A percentile compares a stretch with the other conserved stretches of the same genome.
phyloP scores from a whole-genome alignment of 176 grass and related monocot species.

The Oryza officinalis region DNA sequence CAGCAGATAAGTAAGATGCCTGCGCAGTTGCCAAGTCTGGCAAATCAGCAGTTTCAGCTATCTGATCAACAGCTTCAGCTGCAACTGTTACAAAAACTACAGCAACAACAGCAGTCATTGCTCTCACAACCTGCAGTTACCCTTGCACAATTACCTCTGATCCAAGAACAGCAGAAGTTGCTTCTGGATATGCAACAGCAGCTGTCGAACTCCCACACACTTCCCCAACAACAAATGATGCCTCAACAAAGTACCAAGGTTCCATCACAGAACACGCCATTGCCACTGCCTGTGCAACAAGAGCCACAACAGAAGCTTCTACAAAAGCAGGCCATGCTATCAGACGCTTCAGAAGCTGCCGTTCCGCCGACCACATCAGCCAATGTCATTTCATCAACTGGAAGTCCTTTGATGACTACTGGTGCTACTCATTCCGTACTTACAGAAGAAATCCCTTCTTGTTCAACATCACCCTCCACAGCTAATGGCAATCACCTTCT shows the following conservation, averaged over 20 bases:
- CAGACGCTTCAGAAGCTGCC: constrained; percentile 42
- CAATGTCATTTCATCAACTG: constrained; percentile 40
- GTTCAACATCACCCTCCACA: constrained; percentile 80
- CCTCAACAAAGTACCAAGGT: constrained; percentile 54
- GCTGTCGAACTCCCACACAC: constrained; percentile 58
- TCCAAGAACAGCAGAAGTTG: constrained; percentile 88
- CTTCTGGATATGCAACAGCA: constrained; percentile 83
- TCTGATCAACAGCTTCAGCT: constrained; percentile 62
- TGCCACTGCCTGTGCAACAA: constrained; percentile 44
- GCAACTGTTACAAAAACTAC: constrained; percentile 57
- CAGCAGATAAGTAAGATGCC: constrained; percentile 66
- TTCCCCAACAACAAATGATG: constrained; percentile 70
- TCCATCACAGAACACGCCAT: constrained; percentile 37
- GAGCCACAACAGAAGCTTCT: constrained; percentile 57
- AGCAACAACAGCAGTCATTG: constrained; percentile 76
- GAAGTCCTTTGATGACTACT: constrained; percentile 49
- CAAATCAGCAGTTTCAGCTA: constrained; percentile 52
- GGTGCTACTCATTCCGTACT: constrained; percentile 59
- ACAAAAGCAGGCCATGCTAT: constrained; percentile 56
- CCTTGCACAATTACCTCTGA: constrained; percentile 68
- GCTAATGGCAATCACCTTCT: constrained; percentile 57
- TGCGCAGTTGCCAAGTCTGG: constrained; percentile 54
- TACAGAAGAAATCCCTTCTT: constrained; percentile 85
- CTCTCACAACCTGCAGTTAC: constrained; percentile 63
- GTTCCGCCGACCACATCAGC: constrained; percentile 22